phyloP scores from a whole-genome alignment of 2,329 filamentous ascomycete genomes.

The Blastomyces gilchristii region DNA sequence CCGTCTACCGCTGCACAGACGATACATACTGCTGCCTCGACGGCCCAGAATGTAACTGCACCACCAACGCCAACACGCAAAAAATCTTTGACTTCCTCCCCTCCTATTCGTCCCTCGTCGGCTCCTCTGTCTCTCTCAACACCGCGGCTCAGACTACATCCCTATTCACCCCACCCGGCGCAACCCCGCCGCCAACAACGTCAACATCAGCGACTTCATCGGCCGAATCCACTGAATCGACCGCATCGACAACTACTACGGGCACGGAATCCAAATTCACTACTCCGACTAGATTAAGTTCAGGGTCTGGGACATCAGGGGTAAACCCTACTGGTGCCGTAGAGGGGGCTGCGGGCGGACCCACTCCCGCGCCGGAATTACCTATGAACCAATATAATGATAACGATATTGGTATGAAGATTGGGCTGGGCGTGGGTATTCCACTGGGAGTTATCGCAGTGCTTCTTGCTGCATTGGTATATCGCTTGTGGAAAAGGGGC shows the following conservation, averaged over 20 bases:
- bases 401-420: conserved; percentile 1
- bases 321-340: not conserved
- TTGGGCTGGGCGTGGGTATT: conserved; percentile 8
- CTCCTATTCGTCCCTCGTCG: not conserved
- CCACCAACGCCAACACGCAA: not conserved
- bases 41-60: conserved; percentile 6
- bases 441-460: conserved; percentile 5
- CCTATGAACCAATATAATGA: not conserved
- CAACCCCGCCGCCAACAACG: not conserved
- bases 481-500: not conserved
- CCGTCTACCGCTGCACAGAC: not conserved
- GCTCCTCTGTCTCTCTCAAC: conserved; percentile 1
- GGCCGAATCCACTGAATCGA: not conserved
- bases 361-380: not conserved
- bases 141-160: not conserved
- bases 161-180: conserved; percentile 4
- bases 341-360: not conserved
- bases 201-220: not conserved
- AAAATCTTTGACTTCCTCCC: conserved; percentile 8
- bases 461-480: not conserved
- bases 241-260: not conserved
- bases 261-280: not conserved
- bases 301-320: not conserved
- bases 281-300: not conserved
- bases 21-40: conserved; percentile 9